Evolutionary conservation across 2,329 filamentous ascomycete genomes (phyloP), one percentile per base, ranked within the genome.

Genomic region (Talaromyces sp.): DNA sequence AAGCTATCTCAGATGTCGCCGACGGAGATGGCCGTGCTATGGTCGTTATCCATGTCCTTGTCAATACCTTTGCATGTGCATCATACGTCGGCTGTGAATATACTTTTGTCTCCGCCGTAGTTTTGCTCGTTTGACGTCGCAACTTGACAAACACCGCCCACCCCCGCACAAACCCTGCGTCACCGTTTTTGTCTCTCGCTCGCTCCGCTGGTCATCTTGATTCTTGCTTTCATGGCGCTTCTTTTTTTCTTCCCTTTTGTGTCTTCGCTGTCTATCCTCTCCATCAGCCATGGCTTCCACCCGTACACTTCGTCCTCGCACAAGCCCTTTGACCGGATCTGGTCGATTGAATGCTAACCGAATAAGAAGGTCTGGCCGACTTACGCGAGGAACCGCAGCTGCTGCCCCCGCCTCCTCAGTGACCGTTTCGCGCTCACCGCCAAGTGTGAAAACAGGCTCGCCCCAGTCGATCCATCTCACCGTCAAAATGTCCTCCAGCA

Each of bases 401-500:
- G 36, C 69, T 58, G 66, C 70, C 60, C 64, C 69, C 30, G 51
- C 61, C 27, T 49, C 57, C 22, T 71, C 74, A 59, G 71, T 77
- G 51, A 75, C 74, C 55, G 70, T 78, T 39, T 74, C 73, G 55
- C 73, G 74, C 62, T 71, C 72, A 55, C 65, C 71, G 19, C 69
- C 75, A 59, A 68, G 68, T 22, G 69, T 72, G 22, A 64, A 73
- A 15, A 75, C 73, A 59, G 73, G 78, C 59, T 64, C 67, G 19
- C 70, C 71, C 62, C 76, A 72, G 67, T 78, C 78, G 47, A 76
- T 82, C 55, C 76, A 75, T 64, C 68, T 82, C 59, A 82, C 77
- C 6, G 75, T 82, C 57, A 82, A 78, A 65, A 81, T 81, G 75
- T 77, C 80, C 19, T 75, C 79, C 22, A 80, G 73, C 67, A 82